Evolutionary conservation across 2,329 filamentous ascomycete genomes (phyloP), one percentile per base, ranked within the genome.

Genomic region (Lasiodiplodia citricola): DNA sequence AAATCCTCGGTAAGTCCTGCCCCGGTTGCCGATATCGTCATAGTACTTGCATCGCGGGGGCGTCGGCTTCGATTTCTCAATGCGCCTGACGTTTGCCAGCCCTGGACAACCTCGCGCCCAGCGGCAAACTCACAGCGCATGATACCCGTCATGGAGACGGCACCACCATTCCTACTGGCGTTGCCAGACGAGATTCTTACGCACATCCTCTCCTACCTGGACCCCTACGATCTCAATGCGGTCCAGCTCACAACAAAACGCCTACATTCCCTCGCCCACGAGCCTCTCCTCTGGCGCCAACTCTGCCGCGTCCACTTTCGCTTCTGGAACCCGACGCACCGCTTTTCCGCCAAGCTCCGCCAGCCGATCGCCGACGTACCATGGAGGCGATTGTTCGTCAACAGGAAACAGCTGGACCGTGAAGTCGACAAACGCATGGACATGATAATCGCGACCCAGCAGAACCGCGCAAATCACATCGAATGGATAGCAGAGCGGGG

Each of bases 161-260:
- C 54, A 5, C 31, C 21, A 25, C 25, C 56, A 5, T 62, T 47
- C 51, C 25, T 68, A 21, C 58, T 56, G 57, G 50, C 57, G 1
- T 83, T 96, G 44, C 94, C 94, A 51, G 92, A 95, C 79, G 96
- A 99, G 83, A 87, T 98, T 71, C 85, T 98, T 74, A 89, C 93
- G 76, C 87, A 90, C 66, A 91, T 98, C 72, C 85, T 97, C 72
- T 84, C 86, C 71, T 89, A 89, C 75, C 83, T 88, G 63, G 81
- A 84, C 60, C 85, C 87, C 10, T 73, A 73, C 55, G 83, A 83
- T 50, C 81, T 87, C 38, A 78, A 86, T 54, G 80, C 83, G 81
- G 76, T 88, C 80, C 75, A 90, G 86, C 72, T 83, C 31, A 84
- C 91, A 13, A 92, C 87, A 25, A 87, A 83, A 72, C 88, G 88